Evolutionary conservation across 2,329 filamentous ascomycete species (phyloP), one percentile per base, ranked within the genome.

Genomic region (Mariannaea sp.): DNA sequence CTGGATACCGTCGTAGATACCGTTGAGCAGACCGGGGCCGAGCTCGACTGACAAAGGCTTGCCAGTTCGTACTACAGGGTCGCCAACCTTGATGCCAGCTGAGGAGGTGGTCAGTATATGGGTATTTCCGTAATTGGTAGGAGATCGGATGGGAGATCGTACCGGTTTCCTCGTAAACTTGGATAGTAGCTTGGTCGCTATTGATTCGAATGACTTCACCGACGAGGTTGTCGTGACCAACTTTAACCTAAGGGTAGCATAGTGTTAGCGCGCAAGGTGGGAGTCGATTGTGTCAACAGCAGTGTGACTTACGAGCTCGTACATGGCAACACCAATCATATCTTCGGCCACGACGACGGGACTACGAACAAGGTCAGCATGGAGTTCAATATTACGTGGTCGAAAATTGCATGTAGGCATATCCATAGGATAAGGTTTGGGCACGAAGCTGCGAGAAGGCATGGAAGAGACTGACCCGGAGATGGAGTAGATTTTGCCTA

Each of bases 101-200:
- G 65, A n/a, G n/a, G 41, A 40, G n/a, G 45, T 57, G 53, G 58
- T 66, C 55, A 64, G 54, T 42, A 53, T 48, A 32, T 36, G 29
- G 19, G 33, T 29, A 22, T 35, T 42, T 39, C 49, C 33, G 41
- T n/a, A n/a, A n/a, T n/a, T n/a, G n/a, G n/a, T n/a, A n/a, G n/a
- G n/a, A 50, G 39, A 29, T 51, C 14, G 30, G 22, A 30, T 20
- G 44, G n/a, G 43, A 26, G 13, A 58, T 62, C 82, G 58, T 82
- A 95, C 92, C 91, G 65, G 94, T 99, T 79, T 99, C 94, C 76
- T 99, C 94, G 80, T 99, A 99, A 64, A 99, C 94, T 78, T 99
- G 94, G 66, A 99, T 95, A 43, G 92, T 96, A 65, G 92, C 92
- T 78, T 93, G 95, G 75, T 99, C 94, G 73, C 80, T 88, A 69